These are phyloP conservation scores for Lasiosphaeria miniovina DNA, from an alignment of 495 filamentous ascomycete species.

Conservation along the genomic window DNA sequence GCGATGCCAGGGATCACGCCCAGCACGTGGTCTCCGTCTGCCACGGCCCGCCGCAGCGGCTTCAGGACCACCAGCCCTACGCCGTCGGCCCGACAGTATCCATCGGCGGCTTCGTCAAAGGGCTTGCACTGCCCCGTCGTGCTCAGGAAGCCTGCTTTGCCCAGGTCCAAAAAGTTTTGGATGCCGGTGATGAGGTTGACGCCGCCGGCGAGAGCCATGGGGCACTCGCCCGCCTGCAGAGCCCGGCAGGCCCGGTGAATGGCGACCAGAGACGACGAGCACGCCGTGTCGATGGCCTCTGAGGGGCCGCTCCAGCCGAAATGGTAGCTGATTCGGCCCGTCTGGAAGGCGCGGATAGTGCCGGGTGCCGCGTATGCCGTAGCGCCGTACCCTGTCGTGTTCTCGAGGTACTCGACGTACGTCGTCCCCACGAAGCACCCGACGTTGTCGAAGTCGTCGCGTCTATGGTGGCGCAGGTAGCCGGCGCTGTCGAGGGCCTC, in stretches of 20 bases:
- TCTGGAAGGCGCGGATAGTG: conserved; percentile 69
- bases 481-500: conserved; percentile 51
- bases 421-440: conserved; percentile 80
- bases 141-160: conserved; percentile 36
- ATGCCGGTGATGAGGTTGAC: conserved; percentile 64
- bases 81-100: conserved; percentile 44
- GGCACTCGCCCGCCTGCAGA: conserved; percentile 65
- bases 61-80: conserved; percentile 45
- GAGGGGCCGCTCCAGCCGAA: conserved; percentile 38
- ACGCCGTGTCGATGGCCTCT: conserved; percentile 44
- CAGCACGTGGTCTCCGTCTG: conserved; percentile 49
- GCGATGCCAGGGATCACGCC: conserved; percentile 49
- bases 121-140: conserved; percentile 24
- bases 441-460: conserved; percentile 34
- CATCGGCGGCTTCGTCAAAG: conserved; percentile 40
- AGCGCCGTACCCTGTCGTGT: conserved; percentile 71
- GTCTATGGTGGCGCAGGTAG: conserved; percentile 39
- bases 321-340: conserved; percentile 38
- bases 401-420: conserved; percentile 75
- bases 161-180: conserved; percentile 63
- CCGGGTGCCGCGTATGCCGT: conserved; percentile 82
- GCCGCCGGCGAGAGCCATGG: conserved; percentile 60
- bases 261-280: conserved; percentile 39
- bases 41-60: conserved; percentile 43
- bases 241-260: conserved; percentile 56